Evolutionary conservation across 2,329 filamentous ascomycete genomes (phyloP), one percentile per base, ranked within the genome.

Genomic region (Amauroascus verrucosus): DNA sequence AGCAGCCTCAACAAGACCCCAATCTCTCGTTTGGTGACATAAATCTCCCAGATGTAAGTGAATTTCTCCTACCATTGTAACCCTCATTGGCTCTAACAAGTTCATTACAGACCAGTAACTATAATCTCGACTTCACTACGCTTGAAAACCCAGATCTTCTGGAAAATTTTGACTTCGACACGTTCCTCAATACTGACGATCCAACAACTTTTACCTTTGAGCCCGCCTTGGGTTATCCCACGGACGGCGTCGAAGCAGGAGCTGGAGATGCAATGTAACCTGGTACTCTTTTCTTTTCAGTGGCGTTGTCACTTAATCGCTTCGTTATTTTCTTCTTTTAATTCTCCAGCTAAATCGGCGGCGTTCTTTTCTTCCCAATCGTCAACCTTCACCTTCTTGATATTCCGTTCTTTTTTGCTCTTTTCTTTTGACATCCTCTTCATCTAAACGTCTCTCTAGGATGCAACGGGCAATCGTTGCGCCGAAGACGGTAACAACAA

Each of bases 161-260:
- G 43, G 73, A 76, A 62, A 74, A 72, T 60, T 84, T 84, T 64
- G 80, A 84, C 65, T 84, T 84, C 64, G 81, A 84, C 63, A 80
- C 77, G 14, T 84, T 84, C 70, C 70, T 84, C 50, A 80, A 83
- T 61, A 79, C 76, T 37, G 77, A 77, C 58, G 71, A 70, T 52
- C 62, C 63, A n/a, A 62, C 64, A 33, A 65, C 65, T 20, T 74
- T 74, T 59, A 67, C 67, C 24, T 74, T 74, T 55, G 70, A 72
- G 40, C 66, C 69, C 20, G 71, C 60, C 57, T 64, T 70, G 54
- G 54, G 64, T 41, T 71, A 70, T 56, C 55, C 64, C 32, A 61
- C 47, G 11, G 71, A 73, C 57, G 68, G 70, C 60, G 71, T 73
- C 58, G 71, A 72, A 60, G 72, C 70, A 47, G 68, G 68, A 60